Base-by-base conservation (phyloP, 164 flowering plant genomes). In the Dillenia turbinata region DNA sequence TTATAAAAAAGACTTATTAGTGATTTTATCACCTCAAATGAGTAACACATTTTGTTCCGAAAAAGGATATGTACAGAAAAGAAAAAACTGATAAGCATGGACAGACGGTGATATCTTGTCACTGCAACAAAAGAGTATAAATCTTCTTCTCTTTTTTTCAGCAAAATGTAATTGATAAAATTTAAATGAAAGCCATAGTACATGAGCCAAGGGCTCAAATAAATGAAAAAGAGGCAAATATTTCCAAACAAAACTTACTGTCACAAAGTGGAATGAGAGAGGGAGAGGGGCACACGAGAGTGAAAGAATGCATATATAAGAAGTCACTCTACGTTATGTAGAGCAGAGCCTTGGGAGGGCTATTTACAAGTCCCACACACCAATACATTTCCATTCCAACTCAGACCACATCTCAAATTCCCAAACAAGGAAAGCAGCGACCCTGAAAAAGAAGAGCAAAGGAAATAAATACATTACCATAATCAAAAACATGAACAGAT, bases 341-440 rank as follows among this genome's bases (percentile, higher is more conserved):
- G 40, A 33, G 52, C 52, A 61, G 50, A 72, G 66, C 62, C 64
- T 56, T 76, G 40, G 33, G 48, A 62, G 59, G 59, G 66, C 66
- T 71, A 77, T 77, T 40, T 71, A 75, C 77, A 76, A 62, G 53
- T 49, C 51, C 33, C 52, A 64, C 47, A 19, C 62, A 33, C 40
- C 40, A 33, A 33, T 33, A 33, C 40, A 5, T 33, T 33, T 33
- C 7, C 40, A 33, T 33, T 33, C 40, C 7, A 33, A 33, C 40
- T 4, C 40, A 33, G 40, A 33, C 40, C 40, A 33, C 40, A 33
- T 33, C 48, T 53, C 19, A 44, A 44, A 12, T 49, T 47, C 16
- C 40, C 51, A 40, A 44, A 76, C 79, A 74, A 5, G 68, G 57
- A 69, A 79, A 83, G 78, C 90, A 81, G 66, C 84, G 78, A 9